Percentiles rank a stretch among this genome's conserved stretches.
These are phyloP conservation scores for Trypanosoma avium DNA, from an alignment of 208 protist species.

Conservation along the genomic window DNA sequence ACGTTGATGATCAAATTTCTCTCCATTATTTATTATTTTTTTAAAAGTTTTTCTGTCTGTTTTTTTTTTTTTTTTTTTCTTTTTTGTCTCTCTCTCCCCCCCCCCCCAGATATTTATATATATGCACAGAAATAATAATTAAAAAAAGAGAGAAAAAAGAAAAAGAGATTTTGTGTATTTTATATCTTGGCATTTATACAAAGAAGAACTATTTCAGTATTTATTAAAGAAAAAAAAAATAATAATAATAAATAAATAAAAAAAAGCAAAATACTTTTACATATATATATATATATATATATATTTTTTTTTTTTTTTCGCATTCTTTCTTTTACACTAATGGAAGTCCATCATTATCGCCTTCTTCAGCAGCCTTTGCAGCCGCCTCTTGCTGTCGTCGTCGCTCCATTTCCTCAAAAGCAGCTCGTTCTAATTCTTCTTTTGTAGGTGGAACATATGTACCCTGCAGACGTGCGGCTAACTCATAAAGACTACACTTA, in stretches of 20 bases:
- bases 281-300: constrained; percentile 18
- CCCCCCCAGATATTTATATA: constrained; percentile 27
- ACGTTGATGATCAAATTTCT: constrained; percentile 90
- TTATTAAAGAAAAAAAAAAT: not conserved
- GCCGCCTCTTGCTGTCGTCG: constrained; percentile 45
- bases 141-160: constrained; percentile 13
- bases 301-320: too few species aligned
- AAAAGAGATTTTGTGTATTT: not conserved
- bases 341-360: constrained; percentile 33
- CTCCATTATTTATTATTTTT: constrained; percentile 42
- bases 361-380: constrained; percentile 31
- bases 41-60: not conserved
- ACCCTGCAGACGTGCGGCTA: constrained; percentile 80
- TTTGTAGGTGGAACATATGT: constrained; percentile 78
- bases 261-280: constrained; percentile 22
- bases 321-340: too few species aligned
- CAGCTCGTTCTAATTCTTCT: constrained; percentile 62
- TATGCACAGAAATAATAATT: not conserved
- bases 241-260: constrained; percentile 3
- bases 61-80: constrained; percentile 5
- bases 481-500: constrained; percentile 58
- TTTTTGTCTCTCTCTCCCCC: not conserved
- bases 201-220: too few species aligned
- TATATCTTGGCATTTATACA: too few species aligned
- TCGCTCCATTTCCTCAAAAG: constrained; percentile 43